Evolutionary conservation across 257 asterid species (phyloP).

Genomic region (Nicotiana sylvestris): DNA sequence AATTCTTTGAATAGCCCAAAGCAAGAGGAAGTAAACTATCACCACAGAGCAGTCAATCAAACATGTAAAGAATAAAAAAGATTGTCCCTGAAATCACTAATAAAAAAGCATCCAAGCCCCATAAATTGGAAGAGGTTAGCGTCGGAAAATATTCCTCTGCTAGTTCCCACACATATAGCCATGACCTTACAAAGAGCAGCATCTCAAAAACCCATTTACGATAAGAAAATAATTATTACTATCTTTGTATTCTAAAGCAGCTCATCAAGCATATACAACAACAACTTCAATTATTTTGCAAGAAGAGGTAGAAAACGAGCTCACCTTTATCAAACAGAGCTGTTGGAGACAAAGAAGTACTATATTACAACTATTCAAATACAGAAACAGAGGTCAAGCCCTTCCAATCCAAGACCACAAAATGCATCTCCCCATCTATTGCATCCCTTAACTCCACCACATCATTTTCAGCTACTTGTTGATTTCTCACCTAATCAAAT

Average conservation of each 20-base stretch:
- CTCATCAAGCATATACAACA: conserved; percentile 7
- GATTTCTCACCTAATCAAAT: conserved; percentile 7
- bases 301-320: background rate
- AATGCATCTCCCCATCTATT: conserved; percentile 1
- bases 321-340: conserved; percentile 17
- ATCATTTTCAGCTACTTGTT: conserved; percentile 10
- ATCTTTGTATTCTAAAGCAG: background rate
- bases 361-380: background rate
- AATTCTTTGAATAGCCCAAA: conserved; percentile 8
- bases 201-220: background rate
- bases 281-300: conserved; percentile 15
- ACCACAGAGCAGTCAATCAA: background rate
- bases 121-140: background rate
- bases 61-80: background rate
- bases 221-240: background rate
- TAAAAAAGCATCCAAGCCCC: conserved; percentile 10
- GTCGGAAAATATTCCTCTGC: background rate
- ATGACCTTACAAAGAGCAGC: background rate
- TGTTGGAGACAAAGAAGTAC: conserved; percentile 18
- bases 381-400: background rate
- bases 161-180: background rate
- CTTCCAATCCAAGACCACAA: conserved; percentile 9
- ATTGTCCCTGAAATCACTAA: background rate
- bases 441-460: background rate
- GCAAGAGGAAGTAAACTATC: conserved; percentile 11